Base-by-base conservation (phyloP, 306 rosid genomes). In the Quercus gilva region DNA sequence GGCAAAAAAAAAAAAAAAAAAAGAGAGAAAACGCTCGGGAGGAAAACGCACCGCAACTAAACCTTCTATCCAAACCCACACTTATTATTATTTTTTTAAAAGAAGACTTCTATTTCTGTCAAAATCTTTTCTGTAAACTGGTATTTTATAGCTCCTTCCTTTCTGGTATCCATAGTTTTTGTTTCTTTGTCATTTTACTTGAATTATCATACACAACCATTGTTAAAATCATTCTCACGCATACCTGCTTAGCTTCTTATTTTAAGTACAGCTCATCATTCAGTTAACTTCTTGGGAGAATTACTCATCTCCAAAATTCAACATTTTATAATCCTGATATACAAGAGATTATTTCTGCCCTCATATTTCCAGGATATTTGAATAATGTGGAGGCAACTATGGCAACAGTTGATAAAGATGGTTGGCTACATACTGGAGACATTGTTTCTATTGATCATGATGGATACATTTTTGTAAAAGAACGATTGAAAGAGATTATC, bases 401-500 rank as follows among this genome's bases (percentile, higher is more conserved):
- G 86, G 84, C 81, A 71, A 86, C 93, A 79, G 78, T 89, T 23
- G 93, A 93, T 80, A 76, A 68, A 78, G 90, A 89, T 63, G 92
- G 91, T 69, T 95, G 99, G 99, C 80, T 92, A 28, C 96, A 76
- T 52, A 91, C 96, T 3, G 98, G 94, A 74, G 98, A 92, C 76
- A 73, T 91, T 52, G 97, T 82, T 58, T 88, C 80, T 79, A 90
- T 95, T 88, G 96, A 92, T 84, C 74, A 79, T 78, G 89, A 88
- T 18, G 96, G 99, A 52, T 91, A 91, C 84, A 51, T 95, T 53
- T 23, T 86, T 82, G 57, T 92, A 70, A 45, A 80, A 68, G 97
- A 91, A 74, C 94, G 99, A n/a, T 76, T 92, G 86, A 95, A 95
- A 84, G 99, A 95, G 76, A 83, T 88, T 5, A 95, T 95, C 88